Base-by-base conservation (phyloP, 2,329 filamentous ascomycete genomes). In the Xylaria sp. region DNA sequence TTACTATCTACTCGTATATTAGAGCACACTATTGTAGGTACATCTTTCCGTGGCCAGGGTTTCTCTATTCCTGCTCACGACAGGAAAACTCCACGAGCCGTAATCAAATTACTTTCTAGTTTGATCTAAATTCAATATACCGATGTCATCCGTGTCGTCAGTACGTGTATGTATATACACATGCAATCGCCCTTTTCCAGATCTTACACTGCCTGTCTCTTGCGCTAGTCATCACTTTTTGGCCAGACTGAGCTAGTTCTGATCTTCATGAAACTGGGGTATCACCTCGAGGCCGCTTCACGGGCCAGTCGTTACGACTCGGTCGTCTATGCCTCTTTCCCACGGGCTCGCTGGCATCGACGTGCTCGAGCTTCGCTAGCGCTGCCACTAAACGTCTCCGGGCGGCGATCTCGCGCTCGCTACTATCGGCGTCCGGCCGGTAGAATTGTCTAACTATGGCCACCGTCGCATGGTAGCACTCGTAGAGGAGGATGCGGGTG, bases 401-500 rank as follows among this genome's bases (percentile, higher is more conserved):
- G 1, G 86, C 87, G 8, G 83, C 82, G 13, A 90, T 80, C 75
- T 90, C 88, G 5, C 82, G 79, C 18, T 79, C 79, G 57, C 81
- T 85, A 68, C 85, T 86, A 62, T 85, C 83, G 2, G 74, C 76
- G 21, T 73, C 68, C 3, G 85, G 85, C 1, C 86, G 82, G 73
- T 88, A 89, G 73, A 88, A 88, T 69, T 87, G 86, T 37, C 78
- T 81, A 2, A 88, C 87, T 5, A 90, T 82, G 47, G 80, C 77
- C 4, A 84, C 82, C 0, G 85, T 79, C 3, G 86, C 83, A 70
- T 89, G 86, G 74, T 88, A 90, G 73, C 85, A 87, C 69, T 85
- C 82, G 77, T 90, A 90, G 2, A 90, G 76, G 1, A 90, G 76
- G 6, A 88, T 73, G 12, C 87, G 82, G 2, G 83, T 77, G n/a